These are phyloP conservation scores for Metschnikowia orientalis DNA, from an alignment of 805 yeast species.

Conservation along the genomic window DNA sequence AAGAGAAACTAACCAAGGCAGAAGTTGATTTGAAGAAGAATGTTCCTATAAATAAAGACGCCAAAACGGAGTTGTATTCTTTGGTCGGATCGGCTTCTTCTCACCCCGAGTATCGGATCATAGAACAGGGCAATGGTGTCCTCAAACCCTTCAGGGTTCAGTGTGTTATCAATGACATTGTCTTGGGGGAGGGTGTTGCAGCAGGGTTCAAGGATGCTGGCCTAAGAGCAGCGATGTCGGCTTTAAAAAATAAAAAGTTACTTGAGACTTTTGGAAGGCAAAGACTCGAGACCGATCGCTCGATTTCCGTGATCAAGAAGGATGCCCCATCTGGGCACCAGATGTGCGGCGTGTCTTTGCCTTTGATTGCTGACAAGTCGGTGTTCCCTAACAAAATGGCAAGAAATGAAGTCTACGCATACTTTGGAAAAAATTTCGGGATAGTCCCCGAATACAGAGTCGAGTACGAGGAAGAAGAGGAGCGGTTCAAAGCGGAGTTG, in stretches of 20 bases:
- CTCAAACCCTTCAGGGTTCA: constrained; percentile 56
- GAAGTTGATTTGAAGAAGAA: constrained; percentile 31
- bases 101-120: constrained; percentile 55
- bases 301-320: constrained; percentile 10
- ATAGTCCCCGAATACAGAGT: constrained; percentile 32
- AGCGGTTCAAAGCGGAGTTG: constrained; percentile 26
- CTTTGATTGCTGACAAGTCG: constrained; percentile 26
- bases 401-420: constrained; percentile 37
- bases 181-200: constrained; percentile 71
- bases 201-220: constrained; percentile 74
- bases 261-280: constrained; percentile 60
- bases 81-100: constrained; percentile 70
- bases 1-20: constrained; percentile 37
- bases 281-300: constrained; percentile 35
- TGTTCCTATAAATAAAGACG: constrained; percentile 51
- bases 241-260: constrained; percentile 52
- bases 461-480: constrained; percentile 20
- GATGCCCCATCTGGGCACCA: neutral
- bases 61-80: constrained; percentile 75
- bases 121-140: constrained; percentile 43
- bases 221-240: constrained; percentile 77
- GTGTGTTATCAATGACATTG: constrained; percentile 60
- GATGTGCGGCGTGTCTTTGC: constrained; percentile 14
- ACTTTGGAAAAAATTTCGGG: constrained; percentile 32
- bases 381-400: constrained; percentile 31